Conservation (phyloP, 2,329 filamentous ascomycete genomes). For the Fusarium illudens region DNA sequence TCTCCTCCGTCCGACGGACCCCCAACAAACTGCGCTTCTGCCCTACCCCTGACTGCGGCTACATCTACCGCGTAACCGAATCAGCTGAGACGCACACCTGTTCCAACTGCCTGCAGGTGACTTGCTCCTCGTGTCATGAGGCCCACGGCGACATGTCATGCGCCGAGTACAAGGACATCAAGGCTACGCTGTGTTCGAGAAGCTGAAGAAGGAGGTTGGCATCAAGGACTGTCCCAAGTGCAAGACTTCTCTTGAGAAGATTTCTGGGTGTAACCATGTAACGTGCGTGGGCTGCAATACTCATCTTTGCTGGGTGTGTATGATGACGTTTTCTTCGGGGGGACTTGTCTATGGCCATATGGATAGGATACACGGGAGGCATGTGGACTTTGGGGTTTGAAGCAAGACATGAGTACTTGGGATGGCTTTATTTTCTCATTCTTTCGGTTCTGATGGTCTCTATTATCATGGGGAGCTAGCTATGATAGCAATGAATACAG, state of each 20-base stretch:
- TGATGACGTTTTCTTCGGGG: constrained; percentile 44
- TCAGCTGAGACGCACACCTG: constrained; percentile 44
- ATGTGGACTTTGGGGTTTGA: not conserved
- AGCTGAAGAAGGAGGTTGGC: constrained; percentile 46
- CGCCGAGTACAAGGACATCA: constrained; percentile 43
- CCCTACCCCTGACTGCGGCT: constrained; percentile 53
- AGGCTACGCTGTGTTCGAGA: constrained; percentile 39
- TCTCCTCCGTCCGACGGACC: constrained; percentile 45
- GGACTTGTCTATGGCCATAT: constrained; percentile 1
- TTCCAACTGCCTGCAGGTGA: constrained; percentile 45
- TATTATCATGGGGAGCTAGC: no score
- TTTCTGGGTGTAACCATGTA: constrained; percentile 58
- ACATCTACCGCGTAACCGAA: constrained; percentile 49
- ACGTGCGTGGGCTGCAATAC: constrained; percentile 50
- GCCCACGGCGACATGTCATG: constrained; percentile 48
- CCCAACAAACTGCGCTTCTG: constrained; percentile 50
- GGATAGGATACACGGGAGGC: not conserved
- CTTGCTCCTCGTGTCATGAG: constrained; percentile 49
- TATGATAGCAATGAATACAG: no score
- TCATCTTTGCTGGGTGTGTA: constrained; percentile 60
- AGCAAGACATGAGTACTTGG: no score
- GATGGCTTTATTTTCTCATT: no score
- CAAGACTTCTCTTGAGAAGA: constrained; percentile 52
- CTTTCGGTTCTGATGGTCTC: no score
- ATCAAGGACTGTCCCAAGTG: constrained; percentile 55